A percentile compares a stretch with the other conserved stretches of the same genome.
Conservation (phyloP, 306 rosid species). For the Corylus heterophylla region DNA sequence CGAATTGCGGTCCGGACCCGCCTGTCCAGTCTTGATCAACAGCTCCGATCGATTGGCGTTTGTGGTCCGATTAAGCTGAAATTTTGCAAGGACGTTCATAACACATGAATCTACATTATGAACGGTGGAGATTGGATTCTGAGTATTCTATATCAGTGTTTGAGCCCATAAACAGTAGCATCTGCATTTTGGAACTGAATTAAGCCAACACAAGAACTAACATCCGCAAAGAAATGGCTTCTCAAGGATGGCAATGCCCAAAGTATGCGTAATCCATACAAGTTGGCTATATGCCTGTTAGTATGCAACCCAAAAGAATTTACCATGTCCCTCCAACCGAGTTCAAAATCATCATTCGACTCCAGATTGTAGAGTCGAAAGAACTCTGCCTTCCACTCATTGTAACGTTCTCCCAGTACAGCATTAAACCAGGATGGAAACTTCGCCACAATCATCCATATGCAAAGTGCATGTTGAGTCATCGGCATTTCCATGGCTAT, state of each 20-base stretch:
- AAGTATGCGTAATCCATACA: conserved; percentile 67
- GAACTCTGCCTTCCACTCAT: conserved; percentile 93
- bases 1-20: no score
- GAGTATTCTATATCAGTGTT: no score
- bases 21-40: no score
- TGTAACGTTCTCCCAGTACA: conserved; percentile 91
- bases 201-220: no score
- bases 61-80: no score
- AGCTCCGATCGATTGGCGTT: no score
- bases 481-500: conserved; percentile 69
- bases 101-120: no score
- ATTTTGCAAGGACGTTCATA: no score
- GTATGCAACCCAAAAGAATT: conserved; percentile 69
- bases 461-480: conserved; percentile 85
- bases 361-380: conserved; percentile 79
- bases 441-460: conserved; percentile 98
- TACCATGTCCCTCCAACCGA: conserved; percentile 89
- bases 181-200: no score
- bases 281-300: conserved; percentile 78
- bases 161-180: no score
- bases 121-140: no score
- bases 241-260: conserved; percentile 96
- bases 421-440: conserved; percentile 99
- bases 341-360: conserved; percentile 81
- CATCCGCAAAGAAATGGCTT: conserved; percentile 93